phyloP scores from a whole-genome alignment of 192 early-diverging fungal species.

The Entomortierella chlamydospora region DNA sequence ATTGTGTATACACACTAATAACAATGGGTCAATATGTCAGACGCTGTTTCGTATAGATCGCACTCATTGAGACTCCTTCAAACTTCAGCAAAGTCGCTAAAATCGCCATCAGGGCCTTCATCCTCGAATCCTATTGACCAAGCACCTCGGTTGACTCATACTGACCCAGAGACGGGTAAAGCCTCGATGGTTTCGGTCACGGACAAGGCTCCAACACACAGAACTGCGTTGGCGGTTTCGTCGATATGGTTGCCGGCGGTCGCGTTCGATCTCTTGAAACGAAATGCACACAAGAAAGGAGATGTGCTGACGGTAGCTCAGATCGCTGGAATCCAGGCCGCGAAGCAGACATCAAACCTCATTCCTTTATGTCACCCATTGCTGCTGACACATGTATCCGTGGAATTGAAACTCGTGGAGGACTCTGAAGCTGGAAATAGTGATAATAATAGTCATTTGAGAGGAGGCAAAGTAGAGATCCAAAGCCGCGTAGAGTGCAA shows the following conservation, averaged over 20 bases:
- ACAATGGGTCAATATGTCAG: too few relatives aligned
- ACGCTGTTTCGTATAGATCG: too few relatives aligned
- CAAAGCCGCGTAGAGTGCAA: conserved; percentile 75
- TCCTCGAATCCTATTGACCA: not conserved
- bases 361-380: conserved; percentile 94
- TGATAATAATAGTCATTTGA: not conserved
- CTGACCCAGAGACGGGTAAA: conserved; percentile 76
- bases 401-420: conserved; percentile 72
- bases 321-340: conserved; percentile 91
- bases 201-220: conserved; percentile 72
- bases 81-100: not conserved
- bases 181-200: conserved; percentile 92
- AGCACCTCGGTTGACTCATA: conserved; percentile 73
- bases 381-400: conserved; percentile 71
- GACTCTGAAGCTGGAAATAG: not conserved
- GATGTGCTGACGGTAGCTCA: conserved; percentile 90
- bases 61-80: too few relatives aligned
- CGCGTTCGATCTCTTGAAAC: conserved; percentile 72
- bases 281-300: conserved; percentile 84
- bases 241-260: conserved; percentile 74
- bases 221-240: conserved; percentile 80
- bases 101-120: not conserved
- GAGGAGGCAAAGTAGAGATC: conserved; percentile 70
- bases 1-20: too few relatives aligned
- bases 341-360: conserved; percentile 83